These are phyloP conservation scores for Blumeria graminis DNA, from an alignment of 2,329 filamentous ascomycete species.

Conservation along the genomic window DNA sequence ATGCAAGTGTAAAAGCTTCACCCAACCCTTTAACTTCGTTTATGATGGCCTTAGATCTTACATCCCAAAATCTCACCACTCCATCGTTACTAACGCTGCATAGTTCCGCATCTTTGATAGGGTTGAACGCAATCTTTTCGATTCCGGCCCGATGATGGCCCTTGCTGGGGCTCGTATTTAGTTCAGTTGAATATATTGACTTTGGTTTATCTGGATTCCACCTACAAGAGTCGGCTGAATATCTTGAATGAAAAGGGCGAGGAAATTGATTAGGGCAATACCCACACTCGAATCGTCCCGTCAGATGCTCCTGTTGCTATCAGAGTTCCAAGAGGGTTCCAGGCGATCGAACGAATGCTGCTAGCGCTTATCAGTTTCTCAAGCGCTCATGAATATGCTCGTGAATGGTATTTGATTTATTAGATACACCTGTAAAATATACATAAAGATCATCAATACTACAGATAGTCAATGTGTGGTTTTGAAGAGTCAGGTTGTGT, in stretches of 20 bases:
- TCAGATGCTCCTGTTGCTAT: constrained; percentile 61
- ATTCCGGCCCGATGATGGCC: constrained; percentile 30
- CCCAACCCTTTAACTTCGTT: constrained; percentile 44
- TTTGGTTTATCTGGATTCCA: constrained; percentile 63
- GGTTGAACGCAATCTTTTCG: constrained; percentile 59
- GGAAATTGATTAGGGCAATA: not conserved
- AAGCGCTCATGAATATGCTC: no score
- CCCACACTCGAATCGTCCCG: constrained; percentile 38
- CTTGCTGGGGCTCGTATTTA: constrained; percentile 25
- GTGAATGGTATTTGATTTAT: no score
- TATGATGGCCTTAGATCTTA: constrained; percentile 43
- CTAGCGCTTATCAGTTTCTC: constrained; percentile 2
- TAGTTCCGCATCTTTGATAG: constrained; percentile 50
- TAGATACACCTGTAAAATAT: no score
- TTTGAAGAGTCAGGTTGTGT: no score
- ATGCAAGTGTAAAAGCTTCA: constrained; percentile 45
- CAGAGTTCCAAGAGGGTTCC: constrained; percentile 66
- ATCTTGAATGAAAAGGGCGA: not conserved
- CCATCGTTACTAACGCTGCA: constrained; percentile 54
- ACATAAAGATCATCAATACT: no score
- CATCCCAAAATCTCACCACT: constrained; percentile 58
- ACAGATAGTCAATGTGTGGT: no score
- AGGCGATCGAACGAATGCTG: constrained; percentile 58
- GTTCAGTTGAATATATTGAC: constrained; percentile 50
- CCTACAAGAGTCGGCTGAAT: constrained; percentile 4